Conservation (phyloP, 805 yeast species). For the Millerago galiae region DNA sequence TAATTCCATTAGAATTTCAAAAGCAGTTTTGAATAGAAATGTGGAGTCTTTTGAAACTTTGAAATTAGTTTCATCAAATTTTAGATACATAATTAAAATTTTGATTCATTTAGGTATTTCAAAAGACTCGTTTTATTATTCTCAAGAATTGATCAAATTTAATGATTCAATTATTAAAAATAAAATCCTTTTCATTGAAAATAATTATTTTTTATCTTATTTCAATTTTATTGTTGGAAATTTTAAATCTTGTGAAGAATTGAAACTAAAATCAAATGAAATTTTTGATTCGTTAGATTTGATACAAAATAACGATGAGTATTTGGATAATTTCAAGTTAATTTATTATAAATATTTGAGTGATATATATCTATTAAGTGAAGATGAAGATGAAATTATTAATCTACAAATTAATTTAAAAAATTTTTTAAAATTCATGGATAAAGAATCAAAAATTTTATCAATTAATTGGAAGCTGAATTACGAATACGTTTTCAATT, state of each 20-base stretch:
- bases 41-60: conserved; percentile 27
- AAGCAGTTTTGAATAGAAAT: conserved; percentile 43
- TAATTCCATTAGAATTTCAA: conserved; percentile 43
- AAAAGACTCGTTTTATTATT: conserved; percentile 51
- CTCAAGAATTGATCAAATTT: conserved; percentile 36
- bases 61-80: conserved; percentile 30
- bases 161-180: conserved; percentile 13
- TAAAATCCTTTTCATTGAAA: conserved; percentile 10
- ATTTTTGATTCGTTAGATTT: conserved; percentile 12
- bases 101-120: conserved; percentile 47
- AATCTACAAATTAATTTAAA: conserved; percentile 11
- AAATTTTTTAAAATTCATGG: conserved; percentile 14
- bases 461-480: conserved; percentile 16
- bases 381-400: background rate
- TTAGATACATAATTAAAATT: conserved; percentile 32
- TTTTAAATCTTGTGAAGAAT: conserved; percentile 1
- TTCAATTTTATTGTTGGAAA: conserved; percentile 16
- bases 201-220: conserved; percentile 18
- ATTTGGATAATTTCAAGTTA: conserved; percentile 19
- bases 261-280: conserved; percentile 11
- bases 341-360: conserved; percentile 18
- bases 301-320: conserved; percentile 1
- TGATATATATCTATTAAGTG: conserved; percentile 9
- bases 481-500: conserved; percentile 19
- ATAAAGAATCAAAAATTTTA: conserved; percentile 14